These are phyloP conservation scores for Beta corolliflora DNA, from an alignment of 179 eudicot genomes.

Conservation along the genomic window DNA sequence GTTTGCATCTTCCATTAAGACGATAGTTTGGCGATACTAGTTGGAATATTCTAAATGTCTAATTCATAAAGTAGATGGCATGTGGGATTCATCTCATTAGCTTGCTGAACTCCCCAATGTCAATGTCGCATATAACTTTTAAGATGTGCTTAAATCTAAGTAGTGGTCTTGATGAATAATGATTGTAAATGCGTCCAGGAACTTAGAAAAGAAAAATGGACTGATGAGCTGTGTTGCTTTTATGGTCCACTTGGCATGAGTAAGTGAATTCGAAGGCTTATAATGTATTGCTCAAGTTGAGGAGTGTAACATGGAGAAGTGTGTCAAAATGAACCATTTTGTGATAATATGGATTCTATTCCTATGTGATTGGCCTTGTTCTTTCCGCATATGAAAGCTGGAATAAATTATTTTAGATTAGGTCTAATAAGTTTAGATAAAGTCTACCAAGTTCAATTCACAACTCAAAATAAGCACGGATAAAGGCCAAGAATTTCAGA, in stretches of 20 bases:
- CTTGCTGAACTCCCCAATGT: not conserved
- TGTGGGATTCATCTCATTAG: not conserved
- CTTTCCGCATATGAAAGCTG: not conserved
- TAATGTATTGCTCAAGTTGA: not conserved
- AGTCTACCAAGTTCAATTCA: too few relatives aligned
- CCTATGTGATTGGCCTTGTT: not conserved
- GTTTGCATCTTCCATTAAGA: constrained; percentile 34
- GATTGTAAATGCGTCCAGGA: too few relatives aligned
- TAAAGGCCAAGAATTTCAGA: not conserved
- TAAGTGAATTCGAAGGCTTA: not conserved
- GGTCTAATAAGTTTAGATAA: not conserved
- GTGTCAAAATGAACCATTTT: not conserved
- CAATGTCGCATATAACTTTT: not conserved
- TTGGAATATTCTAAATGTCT: too few relatives aligned
- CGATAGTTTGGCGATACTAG: not conserved
- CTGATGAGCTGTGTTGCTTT: not conserved
- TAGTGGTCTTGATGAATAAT: not conserved
- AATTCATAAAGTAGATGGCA: not conserved
- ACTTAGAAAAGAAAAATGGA: not conserved
- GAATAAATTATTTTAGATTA: not conserved
- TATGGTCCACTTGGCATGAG: not conserved
- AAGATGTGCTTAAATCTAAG: not conserved
- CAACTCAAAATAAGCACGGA: not conserved
- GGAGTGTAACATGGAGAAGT: not conserved
- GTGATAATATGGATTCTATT: not conserved